phyloP scores from a whole-genome alignment of 1,284 basidiomycete species.

The Boletus sp. region DNA sequence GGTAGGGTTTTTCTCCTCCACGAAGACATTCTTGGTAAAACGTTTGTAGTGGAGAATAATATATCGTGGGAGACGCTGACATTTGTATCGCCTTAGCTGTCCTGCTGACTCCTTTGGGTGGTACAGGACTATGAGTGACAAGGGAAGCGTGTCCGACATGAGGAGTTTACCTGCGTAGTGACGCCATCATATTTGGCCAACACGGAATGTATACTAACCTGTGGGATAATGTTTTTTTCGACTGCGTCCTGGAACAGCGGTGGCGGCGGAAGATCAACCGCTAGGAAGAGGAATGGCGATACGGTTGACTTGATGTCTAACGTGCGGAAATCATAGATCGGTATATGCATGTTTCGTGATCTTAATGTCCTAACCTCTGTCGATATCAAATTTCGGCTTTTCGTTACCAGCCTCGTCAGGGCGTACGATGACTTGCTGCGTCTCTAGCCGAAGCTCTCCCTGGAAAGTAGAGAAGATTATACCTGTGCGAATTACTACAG shows the following conservation, averaged over 20 bases:
- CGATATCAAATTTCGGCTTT: constrained; percentile 87
- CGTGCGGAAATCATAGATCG: constrained; percentile 18
- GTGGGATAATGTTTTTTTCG: constrained; percentile 98
- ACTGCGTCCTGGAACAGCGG: constrained; percentile 94
- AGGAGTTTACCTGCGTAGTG: constrained; percentile 69
- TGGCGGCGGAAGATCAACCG: constrained; percentile 92
- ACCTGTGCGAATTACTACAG: constrained; percentile 42
- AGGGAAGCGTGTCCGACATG: constrained; percentile 18
- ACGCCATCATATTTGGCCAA: constrained; percentile 95
- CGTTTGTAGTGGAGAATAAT: constrained; percentile 95
- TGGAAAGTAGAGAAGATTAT: constrained; percentile 93
- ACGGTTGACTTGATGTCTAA: constrained; percentile 81
- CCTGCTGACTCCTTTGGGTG: constrained; percentile 75
- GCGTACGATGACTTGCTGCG: constrained; percentile 87
- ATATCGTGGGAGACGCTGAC: constrained; percentile 84
- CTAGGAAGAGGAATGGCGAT: constrained; percentile 93
- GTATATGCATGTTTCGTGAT: constrained; percentile 15
- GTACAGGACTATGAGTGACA: constrained; percentile 16
- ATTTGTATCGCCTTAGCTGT: constrained; percentile 85
- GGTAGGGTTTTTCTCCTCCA: constrained; percentile 98
- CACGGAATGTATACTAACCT: constrained; percentile 88
- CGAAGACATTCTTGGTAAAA: constrained; percentile 97
- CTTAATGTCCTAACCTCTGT: constrained; percentile 59
- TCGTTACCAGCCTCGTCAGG: constrained; percentile 67
- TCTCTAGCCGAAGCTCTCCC: constrained; percentile 89